Evolutionary conservation across 2,329 filamentous ascomycete species (phyloP), one percentile per base, ranked within the genome.

Genomic region (Talaromyces piceae): DNA sequence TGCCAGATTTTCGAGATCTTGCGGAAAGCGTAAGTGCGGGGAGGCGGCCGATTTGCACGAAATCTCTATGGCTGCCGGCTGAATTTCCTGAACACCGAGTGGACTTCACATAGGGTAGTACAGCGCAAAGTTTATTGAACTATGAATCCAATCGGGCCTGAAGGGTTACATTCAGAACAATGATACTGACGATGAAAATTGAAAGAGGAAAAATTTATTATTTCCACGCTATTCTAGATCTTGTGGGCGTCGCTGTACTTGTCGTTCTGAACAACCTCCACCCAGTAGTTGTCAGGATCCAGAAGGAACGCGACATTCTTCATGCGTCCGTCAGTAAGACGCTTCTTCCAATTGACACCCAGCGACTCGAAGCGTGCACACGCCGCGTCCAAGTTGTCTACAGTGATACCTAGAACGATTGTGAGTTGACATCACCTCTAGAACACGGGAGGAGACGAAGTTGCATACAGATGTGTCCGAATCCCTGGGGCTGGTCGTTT

Each of bases 221-320:
- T 37, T 9, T 11, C 13, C 30, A n/a, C 13, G 28, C 28, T 7
- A 13, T 6, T 37, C 23, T 43, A 53, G 9, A 53, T 49, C 13
- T 53, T 49, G 25, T 45, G 26, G 13, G 33, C 46, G 3, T 48
- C 50, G 37, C 33, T 31, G n/a, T 37, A 45, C 44, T 45, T 47
- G 30, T 75, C 66, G 61, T 95, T 95, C 73, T 95, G 88, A 47
- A 95, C 73, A 28, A 84, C 70, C 65, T 83, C 81, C 54, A 74
- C 79, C 88, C 87, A 94, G 72, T 94, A 95, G 45, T 80, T 81
- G 70, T 95, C 90, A 0, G 91, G 90, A 60, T 91, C 91, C 45
- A 95, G 75, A 44, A 97, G 73, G 65, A 97, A 97, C 0, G 93
- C 93, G 49, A 97, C 84, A 58, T 93, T 88, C 78, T 88, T 91